Percentiles rank a stretch among this genome's conserved stretches.
Conservation (phyloP, 2,329 filamentous ascomycete genomes). For the Dendrostoma leiphaemia region DNA sequence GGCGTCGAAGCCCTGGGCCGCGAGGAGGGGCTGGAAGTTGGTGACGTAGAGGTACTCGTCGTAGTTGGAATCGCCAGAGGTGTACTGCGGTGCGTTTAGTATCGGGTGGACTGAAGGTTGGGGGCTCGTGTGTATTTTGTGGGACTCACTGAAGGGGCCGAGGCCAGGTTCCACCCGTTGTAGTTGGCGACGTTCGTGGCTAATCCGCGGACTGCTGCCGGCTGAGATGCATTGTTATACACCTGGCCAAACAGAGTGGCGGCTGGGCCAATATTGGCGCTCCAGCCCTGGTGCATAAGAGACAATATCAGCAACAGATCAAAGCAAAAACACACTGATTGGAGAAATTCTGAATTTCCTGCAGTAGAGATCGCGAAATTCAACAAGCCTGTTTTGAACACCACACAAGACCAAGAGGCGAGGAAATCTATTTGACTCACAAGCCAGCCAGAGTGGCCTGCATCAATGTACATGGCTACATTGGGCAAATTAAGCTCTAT, state of each 20-base stretch:
- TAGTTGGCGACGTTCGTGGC: conserved; percentile 59
- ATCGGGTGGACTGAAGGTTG: background rate
- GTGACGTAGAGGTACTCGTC: conserved; percentile 56
- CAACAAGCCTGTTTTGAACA: background rate
- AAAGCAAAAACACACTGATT: too few relatives aligned
- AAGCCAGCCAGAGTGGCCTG: conserved; percentile 58
- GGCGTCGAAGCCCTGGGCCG: conserved; percentile 41
- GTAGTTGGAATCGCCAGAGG: conserved; percentile 44
- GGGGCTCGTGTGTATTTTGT: background rate
- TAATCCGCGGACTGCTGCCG: conserved; percentile 51
- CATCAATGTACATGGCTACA: conserved; percentile 57
- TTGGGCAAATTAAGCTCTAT: conserved; percentile 52
- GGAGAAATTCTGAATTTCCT: too few relatives aligned
- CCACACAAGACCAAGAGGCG: background rate
- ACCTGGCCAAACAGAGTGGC: conserved; percentile 45
- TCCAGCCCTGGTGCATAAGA: conserved; percentile 39
- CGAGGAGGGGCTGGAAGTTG: conserved; percentile 64
- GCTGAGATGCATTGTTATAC: conserved; percentile 49
- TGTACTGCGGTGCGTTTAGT: conserved; percentile 31
- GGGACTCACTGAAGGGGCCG: conserved; percentile 32
- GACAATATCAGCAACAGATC: background rate
- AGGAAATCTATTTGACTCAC: conserved; percentile 27
- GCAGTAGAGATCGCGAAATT: background rate
- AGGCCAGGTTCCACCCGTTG: conserved; percentile 44
- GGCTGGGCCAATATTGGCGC: conserved; percentile 48